Evolutionary conservation across 2,329 filamentous ascomycete species (phyloP).

Genomic region (Gliomastix tumulicola): DNA sequence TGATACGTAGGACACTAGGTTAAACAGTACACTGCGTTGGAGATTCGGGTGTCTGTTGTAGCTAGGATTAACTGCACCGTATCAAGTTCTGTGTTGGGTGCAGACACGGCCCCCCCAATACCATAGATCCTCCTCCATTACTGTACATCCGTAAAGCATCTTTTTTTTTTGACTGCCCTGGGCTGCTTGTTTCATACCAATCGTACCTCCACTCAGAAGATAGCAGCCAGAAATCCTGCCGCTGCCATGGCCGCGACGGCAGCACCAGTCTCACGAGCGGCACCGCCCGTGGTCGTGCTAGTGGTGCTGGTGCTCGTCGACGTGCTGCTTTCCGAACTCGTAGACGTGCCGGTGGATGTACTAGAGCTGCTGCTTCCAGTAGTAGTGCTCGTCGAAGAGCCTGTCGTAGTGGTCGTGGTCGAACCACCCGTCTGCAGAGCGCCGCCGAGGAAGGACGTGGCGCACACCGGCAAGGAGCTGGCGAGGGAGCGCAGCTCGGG

Average conservation of each 20-base stretch:
- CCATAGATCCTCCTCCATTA: no score
- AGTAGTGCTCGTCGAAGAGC: neutral
- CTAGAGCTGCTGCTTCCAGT: neutral
- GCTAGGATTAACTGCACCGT: no score
- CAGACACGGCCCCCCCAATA: no score
- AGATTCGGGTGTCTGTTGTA: no score
- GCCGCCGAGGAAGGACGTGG: constrained; percentile 3
- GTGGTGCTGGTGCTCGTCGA: constrained; percentile 2
- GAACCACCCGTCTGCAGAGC: constrained; percentile 1
- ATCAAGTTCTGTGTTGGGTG: no score
- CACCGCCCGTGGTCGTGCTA: constrained; percentile 8
- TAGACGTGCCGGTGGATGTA: neutral
- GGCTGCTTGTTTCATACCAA: no score
- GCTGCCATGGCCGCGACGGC: constrained; percentile 19
- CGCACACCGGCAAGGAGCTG: constrained; percentile 13
- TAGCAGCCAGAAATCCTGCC: no score
- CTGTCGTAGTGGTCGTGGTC: neutral
- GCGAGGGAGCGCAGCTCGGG: constrained; percentile 11
- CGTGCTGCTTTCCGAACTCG: constrained; percentile 1
- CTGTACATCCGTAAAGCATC: no score
- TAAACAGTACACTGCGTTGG: no score
- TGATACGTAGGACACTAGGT: no score
- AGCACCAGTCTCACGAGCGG: constrained; percentile 16
- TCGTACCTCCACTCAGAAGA: no score
- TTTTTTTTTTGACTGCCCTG: no score